A percentile compares a stretch with the other conserved stretches of the same genome.
phyloP scores from a whole-genome alignment of 768 basidiomycete genomes.

The Hygrophorus russula region DNA sequence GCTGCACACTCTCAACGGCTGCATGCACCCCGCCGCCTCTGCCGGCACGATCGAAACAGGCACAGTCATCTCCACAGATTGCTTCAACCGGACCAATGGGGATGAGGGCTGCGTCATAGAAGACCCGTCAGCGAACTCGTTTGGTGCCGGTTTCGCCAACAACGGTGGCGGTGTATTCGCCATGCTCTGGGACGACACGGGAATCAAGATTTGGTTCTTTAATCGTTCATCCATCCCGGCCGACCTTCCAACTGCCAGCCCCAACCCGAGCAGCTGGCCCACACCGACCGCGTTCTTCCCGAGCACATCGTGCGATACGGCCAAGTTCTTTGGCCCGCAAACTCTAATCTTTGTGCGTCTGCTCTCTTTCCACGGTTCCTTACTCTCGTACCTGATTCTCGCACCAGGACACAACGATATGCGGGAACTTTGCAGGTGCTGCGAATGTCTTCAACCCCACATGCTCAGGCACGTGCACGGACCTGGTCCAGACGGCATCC shows the following conservation, averaged over 20 bases:
- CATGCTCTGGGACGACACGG: conserved; percentile 55
- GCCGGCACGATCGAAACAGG: conserved; percentile 33
- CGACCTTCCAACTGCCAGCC: conserved; percentile 23
- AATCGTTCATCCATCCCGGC: conserved; percentile 37
- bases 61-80: conserved; percentile 29
- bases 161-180: conserved; percentile 67
- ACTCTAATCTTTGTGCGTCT: conserved; percentile 59
- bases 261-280: conserved; percentile 41
- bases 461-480: conserved; percentile 23
- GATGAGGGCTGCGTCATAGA: conserved; percentile 59
- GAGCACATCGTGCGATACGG: conserved; percentile 38
- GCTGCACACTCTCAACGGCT: conserved; percentile 58
- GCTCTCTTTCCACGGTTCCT: conserved; percentile 16
- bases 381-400: conserved; percentile 31
- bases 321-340: conserved; percentile 50
- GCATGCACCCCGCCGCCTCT: conserved; percentile 35
- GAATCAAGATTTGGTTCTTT: conserved; percentile 58
- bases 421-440: conserved; percentile 14
- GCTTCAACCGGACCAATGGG: conserved; percentile 36
- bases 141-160: conserved; percentile 54
- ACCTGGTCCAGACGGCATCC: conserved; percentile 7
- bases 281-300: conserved; percentile 58
- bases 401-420: conserved; percentile 29
- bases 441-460: conserved; percentile 28
- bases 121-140: conserved; percentile 43